These are phyloP conservation scores for Penicillium sumatraense DNA, from an alignment of 2,329 filamentous ascomycete genomes.

Conservation along the genomic window DNA sequence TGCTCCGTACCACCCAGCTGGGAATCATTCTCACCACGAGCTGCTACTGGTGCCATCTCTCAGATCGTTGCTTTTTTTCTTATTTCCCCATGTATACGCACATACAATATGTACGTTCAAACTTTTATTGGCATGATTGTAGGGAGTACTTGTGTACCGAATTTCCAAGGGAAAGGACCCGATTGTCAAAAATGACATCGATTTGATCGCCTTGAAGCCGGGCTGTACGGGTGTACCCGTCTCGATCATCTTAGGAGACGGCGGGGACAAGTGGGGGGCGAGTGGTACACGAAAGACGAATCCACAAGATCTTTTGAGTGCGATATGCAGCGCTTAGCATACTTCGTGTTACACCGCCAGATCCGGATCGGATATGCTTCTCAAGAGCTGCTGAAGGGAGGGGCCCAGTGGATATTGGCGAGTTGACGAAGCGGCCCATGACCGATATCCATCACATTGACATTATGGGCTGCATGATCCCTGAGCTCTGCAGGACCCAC, in stretches of 20 bases:
- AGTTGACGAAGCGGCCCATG: slow-evolving; percentile 13
- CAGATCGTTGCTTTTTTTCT: slow-evolving; percentile 15
- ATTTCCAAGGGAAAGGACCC: too few species aligned
- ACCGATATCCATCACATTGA: slow-evolving; percentile 28
- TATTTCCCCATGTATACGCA: slow-evolving; percentile 2
- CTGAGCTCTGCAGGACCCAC: slow-evolving; percentile 10
- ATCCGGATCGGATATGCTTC: slow-evolving; percentile 21
- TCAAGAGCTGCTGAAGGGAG: background rate
- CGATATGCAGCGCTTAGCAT: slow-evolving; percentile 17
- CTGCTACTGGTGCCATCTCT: background rate
- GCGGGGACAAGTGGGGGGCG: slow-evolving; percentile 5
- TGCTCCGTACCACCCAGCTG: slow-evolving; percentile 19
- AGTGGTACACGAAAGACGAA: slow-evolving; percentile 7
- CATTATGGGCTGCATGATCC: slow-evolving; percentile 18
- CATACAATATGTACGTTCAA: too few species aligned
- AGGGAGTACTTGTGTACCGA: too few species aligned
- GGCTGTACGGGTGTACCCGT: slow-evolving; percentile 15
- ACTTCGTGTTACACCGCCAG: slow-evolving; percentile 31
- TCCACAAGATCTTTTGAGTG: slow-evolving; percentile 6
- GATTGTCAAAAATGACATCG: background rate
- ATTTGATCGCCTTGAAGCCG: slow-evolving; percentile 1
- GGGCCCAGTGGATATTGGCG: slow-evolving; percentile 11
- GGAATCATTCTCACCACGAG: slow-evolving; percentile 12
- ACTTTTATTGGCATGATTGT: too few species aligned
- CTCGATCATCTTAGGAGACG: background rate